Base-by-base conservation (phyloP, 140 eudicot species). In the Bidens hawaiensis region DNA sequence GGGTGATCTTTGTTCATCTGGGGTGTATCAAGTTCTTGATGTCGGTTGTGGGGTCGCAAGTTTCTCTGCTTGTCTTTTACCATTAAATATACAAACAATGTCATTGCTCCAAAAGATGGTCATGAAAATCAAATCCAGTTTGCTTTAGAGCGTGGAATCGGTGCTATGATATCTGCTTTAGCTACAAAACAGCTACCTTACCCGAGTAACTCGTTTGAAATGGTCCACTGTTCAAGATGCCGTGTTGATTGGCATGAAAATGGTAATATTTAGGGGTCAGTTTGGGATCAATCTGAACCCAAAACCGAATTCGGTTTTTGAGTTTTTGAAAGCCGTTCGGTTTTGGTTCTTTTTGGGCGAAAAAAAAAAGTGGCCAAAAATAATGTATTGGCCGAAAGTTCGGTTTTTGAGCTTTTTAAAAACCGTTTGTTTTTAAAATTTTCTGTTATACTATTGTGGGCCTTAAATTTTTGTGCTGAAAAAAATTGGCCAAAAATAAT, bases 81-180 rank as follows among this genome's bases (percentile, higher is more conserved):
- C 93, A 4, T 83, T 93, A 17, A 64, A 81, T 47, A 93, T 93
- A 47, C 90, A 83, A 75, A 88, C 99, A 9, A 82, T 93, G 96
- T 93, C 99, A n/a, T 88, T 83, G 99, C 99, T 74, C 99, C 99
- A 52, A 93, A 93, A 85, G 99, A 93, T 69, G 96, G 97, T 45
- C 99, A 93, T 57, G 99, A 93, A 75, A 93, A 93, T 75, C 99
- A 93, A 78, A 93, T 93, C 65, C 99, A 93, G 41, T 93, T 93
- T 74, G 99, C 99, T 53, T 81, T 93, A 61, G 99, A 93, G 62
- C 83, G 99, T 43, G 99, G 99, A 46, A 93, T 93, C 26, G 87
- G 94, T 45, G 83, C 99, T 1, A 93, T 93, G 99, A 85, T 93
- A 60, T 79, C 99, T 27, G 93, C 97, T 60, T 25, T 88, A 66